Base-by-base conservation (phyloP, 331 rosid species). In the Saraca asoca region DNA sequence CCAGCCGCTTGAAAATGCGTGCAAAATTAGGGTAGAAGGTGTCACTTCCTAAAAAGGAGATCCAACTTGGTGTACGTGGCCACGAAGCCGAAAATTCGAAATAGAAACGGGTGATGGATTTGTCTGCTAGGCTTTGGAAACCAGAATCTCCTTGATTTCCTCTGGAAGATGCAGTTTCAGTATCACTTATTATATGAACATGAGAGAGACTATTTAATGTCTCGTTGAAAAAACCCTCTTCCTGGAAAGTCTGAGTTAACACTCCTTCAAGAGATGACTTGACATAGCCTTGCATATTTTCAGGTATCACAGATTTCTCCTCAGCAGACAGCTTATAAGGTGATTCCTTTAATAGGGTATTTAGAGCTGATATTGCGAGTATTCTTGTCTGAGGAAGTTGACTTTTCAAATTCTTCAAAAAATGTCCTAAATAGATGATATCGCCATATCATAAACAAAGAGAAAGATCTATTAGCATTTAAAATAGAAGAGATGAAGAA, bases 51-150 rank as follows among this genome's bases (percentile, higher is more conserved):
- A 90, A 59, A 64, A 88, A 83, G 51, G 95, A 89, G 18, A 89
- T 90, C 96, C 97, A 90, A 80, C 91, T 88, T 14, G 99, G 96
- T 5, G 99, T 94, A 4, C 99, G 99, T 9, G 99, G 99, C 99
- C 99, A 94, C 60, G 99, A 88, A 69, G 99, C 82, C 5, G 97
- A 85, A 71, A 94, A 94, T 73, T 94, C 99, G 64, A 94, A 94
- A 79, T 88, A 90, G 79, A 94, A 94, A 38, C 82, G 95, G 64
- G 99, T 94, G 68, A 94, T 90, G 29, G 99, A 88, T 79, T 88
- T 94, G 82, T 94, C 99, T 48, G 97, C 97, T 72, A 88, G 82
- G 86, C 95, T 94, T 83, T 94, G 99, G 70, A 94, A 86, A 75
- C 92, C 80, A 77, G 85, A 83, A 75, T 79, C 89, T 78, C 96